A percentile compares a stretch with the other conserved stretches of the same genome.
These are phyloP conservation scores for Fallopia convolvulus DNA, from an alignment of 148 eudicot genomes.

Conservation along the genomic window DNA sequence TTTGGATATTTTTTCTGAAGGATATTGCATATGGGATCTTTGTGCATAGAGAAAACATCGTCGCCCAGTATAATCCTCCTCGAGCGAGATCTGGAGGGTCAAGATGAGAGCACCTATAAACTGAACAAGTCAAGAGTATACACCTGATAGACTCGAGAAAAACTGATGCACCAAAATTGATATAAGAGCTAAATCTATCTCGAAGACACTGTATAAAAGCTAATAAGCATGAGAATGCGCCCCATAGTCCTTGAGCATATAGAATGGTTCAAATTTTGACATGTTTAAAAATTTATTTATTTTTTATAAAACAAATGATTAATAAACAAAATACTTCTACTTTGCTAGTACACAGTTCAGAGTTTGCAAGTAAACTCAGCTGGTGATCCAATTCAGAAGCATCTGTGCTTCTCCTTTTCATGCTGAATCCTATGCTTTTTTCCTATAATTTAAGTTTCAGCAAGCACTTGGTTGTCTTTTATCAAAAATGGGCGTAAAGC, in stretches of 20 bases:
- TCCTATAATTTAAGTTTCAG: neutral
- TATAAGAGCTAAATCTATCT: too few relatives aligned
- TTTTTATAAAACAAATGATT: neutral
- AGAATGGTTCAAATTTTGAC: neutral
- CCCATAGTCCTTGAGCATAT: neutral
- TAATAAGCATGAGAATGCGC: too few relatives aligned
- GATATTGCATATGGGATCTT: neutral
- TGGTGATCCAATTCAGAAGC: neutral
- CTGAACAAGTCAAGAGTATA: too few relatives aligned
- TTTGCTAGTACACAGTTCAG: neutral
- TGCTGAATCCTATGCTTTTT: conserved; percentile 2
- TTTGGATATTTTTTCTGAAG: neutral
- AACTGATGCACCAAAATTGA: too few relatives aligned
- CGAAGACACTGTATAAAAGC: too few relatives aligned
- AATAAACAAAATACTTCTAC: neutral
- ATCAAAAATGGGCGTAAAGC: neutral
- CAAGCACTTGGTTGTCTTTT: neutral
- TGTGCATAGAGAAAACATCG: neutral
- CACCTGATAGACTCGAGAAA: too few relatives aligned
- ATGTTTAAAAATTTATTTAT: neutral
- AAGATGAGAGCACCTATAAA: too few relatives aligned
- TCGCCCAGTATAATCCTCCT: too few relatives aligned
- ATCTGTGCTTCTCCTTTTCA: neutral
- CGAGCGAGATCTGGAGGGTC: too few relatives aligned
- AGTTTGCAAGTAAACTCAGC: neutral